These are phyloP conservation scores for Globisporangium cederbergense DNA, from an alignment of 352 stramenopile genomes.

Conservation along the genomic window DNA sequence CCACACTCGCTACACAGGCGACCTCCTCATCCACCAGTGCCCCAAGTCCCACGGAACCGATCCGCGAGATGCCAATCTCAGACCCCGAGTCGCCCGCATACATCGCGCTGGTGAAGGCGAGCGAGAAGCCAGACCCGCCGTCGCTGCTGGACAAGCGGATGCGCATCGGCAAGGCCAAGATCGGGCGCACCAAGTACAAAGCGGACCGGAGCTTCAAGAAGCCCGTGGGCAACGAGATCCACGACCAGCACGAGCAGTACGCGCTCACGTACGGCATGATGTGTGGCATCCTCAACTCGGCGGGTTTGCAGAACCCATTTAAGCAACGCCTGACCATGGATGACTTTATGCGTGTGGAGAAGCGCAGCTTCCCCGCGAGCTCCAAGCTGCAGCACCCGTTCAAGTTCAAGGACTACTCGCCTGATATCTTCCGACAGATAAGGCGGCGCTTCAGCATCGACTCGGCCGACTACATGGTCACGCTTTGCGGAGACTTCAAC, in stretches of 20 bases:
- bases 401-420: constrained; percentile 93
- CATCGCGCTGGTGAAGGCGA: constrained; percentile 39
- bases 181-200: constrained; percentile 49
- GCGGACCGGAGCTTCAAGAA: constrained; percentile 61
- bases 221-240: constrained; percentile 70
- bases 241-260: constrained; percentile 94
- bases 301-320: constrained; percentile 80
- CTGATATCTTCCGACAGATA: constrained; percentile 83
- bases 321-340: constrained; percentile 85
- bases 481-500: constrained; percentile 92
- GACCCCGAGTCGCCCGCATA: constrained; percentile 38
- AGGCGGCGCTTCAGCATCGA: constrained; percentile 74
- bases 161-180: constrained; percentile 51
- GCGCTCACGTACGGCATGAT: constrained; percentile 98
- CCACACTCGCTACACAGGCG: neutral
- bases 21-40: neutral
- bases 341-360: constrained; percentile 89
- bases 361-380: constrained; percentile 70
- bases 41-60: neutral
- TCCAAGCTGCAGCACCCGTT: constrained; percentile 77
- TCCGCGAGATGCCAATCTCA: constrained; percentile 23
- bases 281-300: constrained; percentile 95
- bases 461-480: constrained; percentile 88
- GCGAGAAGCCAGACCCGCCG: constrained; percentile 38
- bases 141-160: constrained; percentile 56